Base-by-base conservation (phyloP, 2,329 filamentous ascomycete genomes). In the Sporothrix phasma region DNA sequence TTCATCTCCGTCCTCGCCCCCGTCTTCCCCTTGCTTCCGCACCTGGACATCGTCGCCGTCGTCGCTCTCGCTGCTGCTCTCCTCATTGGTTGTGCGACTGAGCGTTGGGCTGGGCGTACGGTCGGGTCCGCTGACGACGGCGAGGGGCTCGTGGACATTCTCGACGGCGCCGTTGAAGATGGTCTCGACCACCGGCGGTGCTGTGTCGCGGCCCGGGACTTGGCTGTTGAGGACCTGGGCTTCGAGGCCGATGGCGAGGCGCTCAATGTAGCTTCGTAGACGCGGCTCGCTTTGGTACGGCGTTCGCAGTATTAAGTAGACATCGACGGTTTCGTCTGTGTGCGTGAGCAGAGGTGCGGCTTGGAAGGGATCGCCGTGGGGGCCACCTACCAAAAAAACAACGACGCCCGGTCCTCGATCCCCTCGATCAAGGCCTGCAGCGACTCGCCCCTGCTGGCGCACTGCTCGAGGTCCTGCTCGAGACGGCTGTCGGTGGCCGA, bases 281-380 rank as follows among this genome's bases (percentile, higher is more conserved):
- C 77, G 76, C 37, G 78, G 73, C 66, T 88, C 81, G 63, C 84
- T 81, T 64, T 82, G 77, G 70, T 81, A 79, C 3, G 86, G 85
- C 8, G 86, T 86, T 70, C 83, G 83, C 64, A 92, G 80, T 11
- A 90, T 79, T 67, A 92, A 77, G 70, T 89, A 85, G 19, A 91
- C 80, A 67, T 86, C 78, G 64, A 89, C 80, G 29, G 84, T 84
- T 78, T 92, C 89, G 81, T 92, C 89, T 92, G 76, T 3, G 15
- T 72, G 71, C 77, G 76, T 81, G 10, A 64, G 37, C 24, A 11
- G 22, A 22, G 6, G 26, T 22, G 10, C 7, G 17, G 15, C 1
- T 15, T 22, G 15, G 34, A 37, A 11, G 34, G 8, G 3, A 22
- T 15, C 22, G 3, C 3, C 1, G n/a, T 8, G n/a, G 8, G n/a